Conservation (phyloP, 2,329 filamentous ascomycete genomes). For the Fusarium avenaceum region DNA sequence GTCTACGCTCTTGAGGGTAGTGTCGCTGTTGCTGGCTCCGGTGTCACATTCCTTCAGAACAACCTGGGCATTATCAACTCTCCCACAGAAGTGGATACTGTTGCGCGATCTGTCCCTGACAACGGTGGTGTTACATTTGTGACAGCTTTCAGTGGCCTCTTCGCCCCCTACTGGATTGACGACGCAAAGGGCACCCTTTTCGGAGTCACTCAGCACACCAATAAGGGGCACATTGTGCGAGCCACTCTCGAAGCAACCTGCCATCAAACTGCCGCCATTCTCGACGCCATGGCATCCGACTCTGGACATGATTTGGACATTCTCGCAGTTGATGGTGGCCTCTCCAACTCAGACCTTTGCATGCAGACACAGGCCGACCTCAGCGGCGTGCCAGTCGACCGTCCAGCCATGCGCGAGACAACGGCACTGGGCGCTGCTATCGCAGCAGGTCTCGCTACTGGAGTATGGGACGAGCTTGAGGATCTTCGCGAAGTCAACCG, state of each 20-base stretch:
- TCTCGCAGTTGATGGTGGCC: constrained; percentile 88
- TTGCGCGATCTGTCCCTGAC: constrained; percentile 70
- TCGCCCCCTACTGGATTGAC: constrained; percentile 95
- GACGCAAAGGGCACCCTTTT: constrained; percentile 91
- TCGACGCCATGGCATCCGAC: constrained; percentile 92
- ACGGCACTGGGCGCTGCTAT: constrained; percentile 91
- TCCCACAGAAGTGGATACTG: constrained; percentile 63
- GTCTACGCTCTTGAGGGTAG: constrained; percentile 88
- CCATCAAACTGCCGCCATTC: constrained; percentile 92
- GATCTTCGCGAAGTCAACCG: constrained; percentile 81
- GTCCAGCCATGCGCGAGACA: constrained; percentile 90
- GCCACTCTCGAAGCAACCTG: constrained; percentile 92
- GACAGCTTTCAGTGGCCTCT: constrained; percentile 90
- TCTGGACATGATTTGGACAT: constrained; percentile 80
- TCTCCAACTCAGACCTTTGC: constrained; percentile 88
- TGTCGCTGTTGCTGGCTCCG: constrained; percentile 84
- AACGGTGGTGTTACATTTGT: constrained; percentile 90
- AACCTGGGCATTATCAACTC: constrained; percentile 72
- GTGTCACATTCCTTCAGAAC: constrained; percentile 79
- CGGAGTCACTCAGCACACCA: constrained; percentile 86
- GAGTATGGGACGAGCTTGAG: constrained; percentile 80
- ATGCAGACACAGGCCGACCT: constrained; percentile 95
- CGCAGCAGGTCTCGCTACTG: constrained; percentile 86
- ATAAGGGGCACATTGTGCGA: constrained; percentile 87
- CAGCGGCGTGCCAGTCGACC: constrained; percentile 83